Conservation (phyloP, 192 early-diverging fungal species). For the Rhizoclosmatium sp. region DNA sequence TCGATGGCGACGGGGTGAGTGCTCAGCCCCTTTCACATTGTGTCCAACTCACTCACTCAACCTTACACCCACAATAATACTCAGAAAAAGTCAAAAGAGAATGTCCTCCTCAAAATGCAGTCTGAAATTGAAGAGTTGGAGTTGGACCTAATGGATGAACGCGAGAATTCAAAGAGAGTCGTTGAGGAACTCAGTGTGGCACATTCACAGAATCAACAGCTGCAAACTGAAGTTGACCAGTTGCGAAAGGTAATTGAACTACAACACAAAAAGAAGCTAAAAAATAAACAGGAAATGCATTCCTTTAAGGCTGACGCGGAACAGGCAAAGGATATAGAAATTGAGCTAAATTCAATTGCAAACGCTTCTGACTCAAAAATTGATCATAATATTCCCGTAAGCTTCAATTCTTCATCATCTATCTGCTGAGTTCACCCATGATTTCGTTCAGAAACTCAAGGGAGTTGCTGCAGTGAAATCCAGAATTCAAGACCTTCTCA, state of each 20-base stretch:
- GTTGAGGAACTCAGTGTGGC: background rate
- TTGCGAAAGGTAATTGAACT: slow-evolving; percentile 3
- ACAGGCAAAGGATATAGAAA: background rate
- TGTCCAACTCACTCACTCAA: too few relatives aligned
- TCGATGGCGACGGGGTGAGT: slow-evolving; percentile 12
- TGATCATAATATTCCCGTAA: too few relatives aligned
- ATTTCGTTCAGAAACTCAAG: slow-evolving; percentile 16
- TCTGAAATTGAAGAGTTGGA: slow-evolving; percentile 22
- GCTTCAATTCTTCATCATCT: too few relatives aligned
- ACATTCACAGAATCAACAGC: background rate
- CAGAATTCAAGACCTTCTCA: slow-evolving; percentile 4
- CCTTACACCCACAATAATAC: background rate
- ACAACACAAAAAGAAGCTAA: background rate
- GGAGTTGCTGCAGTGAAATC: slow-evolving; percentile 23
- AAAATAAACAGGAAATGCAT: background rate
- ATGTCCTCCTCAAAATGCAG: slow-evolving; percentile 13
- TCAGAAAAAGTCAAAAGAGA: slow-evolving; percentile 15
- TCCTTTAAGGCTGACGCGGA: slow-evolving; percentile 2
- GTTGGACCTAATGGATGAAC: slow-evolving; percentile 20
- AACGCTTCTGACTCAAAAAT: background rate
- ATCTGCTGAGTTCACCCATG: background rate
- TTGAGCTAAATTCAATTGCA: background rate
- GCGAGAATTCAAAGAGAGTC: background rate
- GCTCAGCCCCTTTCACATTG: too few relatives aligned
- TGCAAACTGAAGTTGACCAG: background rate